phyloP scores from a whole-genome alignment of 2,329 filamentous ascomycete genomes.

The Geosmithia morbida region DNA sequence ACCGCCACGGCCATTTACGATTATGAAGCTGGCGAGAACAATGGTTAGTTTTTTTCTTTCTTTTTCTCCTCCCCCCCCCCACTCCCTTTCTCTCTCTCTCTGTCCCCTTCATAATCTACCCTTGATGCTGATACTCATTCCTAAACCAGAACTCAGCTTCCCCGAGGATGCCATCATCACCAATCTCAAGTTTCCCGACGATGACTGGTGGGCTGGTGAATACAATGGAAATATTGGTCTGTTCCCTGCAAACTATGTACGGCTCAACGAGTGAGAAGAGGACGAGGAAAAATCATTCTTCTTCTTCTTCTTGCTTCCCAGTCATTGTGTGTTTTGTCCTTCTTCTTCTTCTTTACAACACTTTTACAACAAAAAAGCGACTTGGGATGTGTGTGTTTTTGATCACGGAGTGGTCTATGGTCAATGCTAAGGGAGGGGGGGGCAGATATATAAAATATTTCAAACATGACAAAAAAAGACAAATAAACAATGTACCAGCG shows the following conservation, averaged over 20 bases:
- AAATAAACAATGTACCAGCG: too few relatives aligned
- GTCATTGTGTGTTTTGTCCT: background rate
- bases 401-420: too few relatives aligned
- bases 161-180: conserved; percentile 76
- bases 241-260: conserved; percentile 65
- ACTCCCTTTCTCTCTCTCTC: background rate
- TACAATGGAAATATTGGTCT: conserved; percentile 68
- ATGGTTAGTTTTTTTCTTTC: conserved; percentile 34
- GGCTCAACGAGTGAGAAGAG: conserved; percentile 29
- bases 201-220: conserved; percentile 96
- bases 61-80: background rate
- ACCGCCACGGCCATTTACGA: conserved; percentile 84
- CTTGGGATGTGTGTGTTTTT: background rate
- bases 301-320: background rate
- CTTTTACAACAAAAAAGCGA: background rate
- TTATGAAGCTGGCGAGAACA: conserved; percentile 94
- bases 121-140: conserved; percentile 20
- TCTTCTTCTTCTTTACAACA: background rate
- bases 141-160: conserved; percentile 55
- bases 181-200: conserved; percentile 85
- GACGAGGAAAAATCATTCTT: background rate
- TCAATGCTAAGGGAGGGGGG: too few relatives aligned
- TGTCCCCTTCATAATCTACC: too few relatives aligned
- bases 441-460: too few relatives aligned
- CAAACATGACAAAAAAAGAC: too few relatives aligned